Evolutionary conservation across 345 rosid genomes (phyloP).

Genomic region (Eucalyptus victrix): DNA sequence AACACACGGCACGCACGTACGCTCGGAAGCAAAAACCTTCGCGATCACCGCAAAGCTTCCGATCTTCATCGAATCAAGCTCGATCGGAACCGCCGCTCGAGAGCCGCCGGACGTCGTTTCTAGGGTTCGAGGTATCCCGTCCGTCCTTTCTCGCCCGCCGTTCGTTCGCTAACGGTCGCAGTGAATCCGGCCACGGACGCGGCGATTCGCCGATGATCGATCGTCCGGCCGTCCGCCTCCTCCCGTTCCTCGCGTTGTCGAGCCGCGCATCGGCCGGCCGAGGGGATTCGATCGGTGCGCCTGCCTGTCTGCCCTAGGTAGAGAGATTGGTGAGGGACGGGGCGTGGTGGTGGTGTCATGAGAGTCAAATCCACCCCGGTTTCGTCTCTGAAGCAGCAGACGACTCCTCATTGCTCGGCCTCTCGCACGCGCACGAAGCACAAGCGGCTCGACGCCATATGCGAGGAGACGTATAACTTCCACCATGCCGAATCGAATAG

Average conservation of each 20-base stretch:
- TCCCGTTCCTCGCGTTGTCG: not conserved
- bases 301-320: not conserved
- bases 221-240: not conserved
- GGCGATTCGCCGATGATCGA: not conserved
- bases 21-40: not conserved
- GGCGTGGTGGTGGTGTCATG: constrained; percentile 22
- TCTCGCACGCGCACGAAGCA: constrained; percentile 64
- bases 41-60: not conserved
- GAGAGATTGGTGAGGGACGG: not conserved
- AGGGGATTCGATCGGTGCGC: not conserved
- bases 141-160: not conserved
- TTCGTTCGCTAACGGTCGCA: not conserved
- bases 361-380: constrained; percentile 35
- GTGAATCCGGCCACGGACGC: not conserved
- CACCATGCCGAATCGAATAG: constrained; percentile 43
- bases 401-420: constrained; percentile 13
- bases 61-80: not conserved
- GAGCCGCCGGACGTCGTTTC: not conserved
- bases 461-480: constrained; percentile 57
- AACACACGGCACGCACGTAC: not conserved
- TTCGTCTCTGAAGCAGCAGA: constrained; percentile 22
- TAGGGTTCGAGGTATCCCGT: not conserved
- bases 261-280: not conserved
- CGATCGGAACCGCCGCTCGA: not conserved
- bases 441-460: constrained; percentile 84